Conservation (phyloP, 2,329 filamentous ascomycete genomes). For the Mariannaea elegans region DNA sequence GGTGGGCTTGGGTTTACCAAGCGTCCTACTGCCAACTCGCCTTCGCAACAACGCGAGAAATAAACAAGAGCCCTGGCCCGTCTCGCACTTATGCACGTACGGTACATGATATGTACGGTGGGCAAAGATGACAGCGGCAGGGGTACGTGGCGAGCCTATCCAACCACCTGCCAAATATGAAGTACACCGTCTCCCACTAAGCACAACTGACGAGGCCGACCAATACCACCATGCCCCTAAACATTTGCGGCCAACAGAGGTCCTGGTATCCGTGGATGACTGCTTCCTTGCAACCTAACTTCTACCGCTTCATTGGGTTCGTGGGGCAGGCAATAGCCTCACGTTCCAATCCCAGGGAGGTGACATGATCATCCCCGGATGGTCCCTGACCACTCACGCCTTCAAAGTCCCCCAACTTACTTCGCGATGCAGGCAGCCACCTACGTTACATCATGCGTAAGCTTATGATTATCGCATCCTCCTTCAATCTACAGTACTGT, state of each 20-base stretch:
- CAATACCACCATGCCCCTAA: conserved; percentile 10
- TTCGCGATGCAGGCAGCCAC: neutral
- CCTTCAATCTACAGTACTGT: neutral
- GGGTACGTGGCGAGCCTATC: conserved; percentile 22
- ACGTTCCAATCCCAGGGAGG: conserved; percentile 5
- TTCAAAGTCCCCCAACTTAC: conserved; percentile 5
- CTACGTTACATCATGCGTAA: neutral
- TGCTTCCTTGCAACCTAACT: conserved; percentile 24
- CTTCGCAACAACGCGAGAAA: neutral
- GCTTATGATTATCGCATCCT: neutral
- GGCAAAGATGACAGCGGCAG: conserved; percentile 16
- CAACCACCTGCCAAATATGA: conserved; percentile 27
- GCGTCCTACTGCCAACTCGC: neutral
- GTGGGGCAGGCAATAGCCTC: conserved; percentile 19
- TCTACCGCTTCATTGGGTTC: conserved; percentile 14
- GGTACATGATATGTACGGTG: conserved; percentile 8
- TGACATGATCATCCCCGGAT: conserved; percentile 7
- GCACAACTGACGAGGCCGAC: conserved; percentile 18
- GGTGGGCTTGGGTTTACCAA: neutral
- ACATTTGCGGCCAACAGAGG: conserved; percentile 13
- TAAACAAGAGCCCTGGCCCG: neutral
- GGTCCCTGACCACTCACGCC: neutral
- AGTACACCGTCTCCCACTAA: conserved; percentile 19
- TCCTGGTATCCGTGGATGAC: conserved; percentile 30
- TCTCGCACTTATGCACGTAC: conserved; percentile 1